A percentile compares a stretch with the other conserved stretches of the same genome.
Evolutionary conservation across 2,329 filamentous ascomycete species (phyloP).

Genomic region (Aspergillus ochraceus): DNA sequence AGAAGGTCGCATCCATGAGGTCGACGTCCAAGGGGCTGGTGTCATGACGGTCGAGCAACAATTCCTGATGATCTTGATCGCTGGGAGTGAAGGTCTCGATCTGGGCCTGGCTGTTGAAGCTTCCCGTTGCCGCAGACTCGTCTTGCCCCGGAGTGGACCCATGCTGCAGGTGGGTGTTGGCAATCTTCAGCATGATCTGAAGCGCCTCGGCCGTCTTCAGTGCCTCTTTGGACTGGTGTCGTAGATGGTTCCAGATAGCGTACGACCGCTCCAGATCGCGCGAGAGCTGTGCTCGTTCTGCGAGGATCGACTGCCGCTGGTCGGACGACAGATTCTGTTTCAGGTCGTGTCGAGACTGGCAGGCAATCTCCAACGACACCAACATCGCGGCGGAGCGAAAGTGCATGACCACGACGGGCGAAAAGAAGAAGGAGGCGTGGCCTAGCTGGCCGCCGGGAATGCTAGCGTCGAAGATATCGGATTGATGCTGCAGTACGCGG

Average conservation of each 20-base stretch:
- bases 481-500: slow-evolving; percentile 48
- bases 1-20: slow-evolving; percentile 19
- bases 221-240: slow-evolving; percentile 18
- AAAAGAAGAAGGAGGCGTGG: slow-evolving; percentile 17
- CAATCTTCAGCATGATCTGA: slow-evolving; percentile 18
- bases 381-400: slow-evolving; percentile 20
- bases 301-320: slow-evolving; percentile 12
- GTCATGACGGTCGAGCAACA: neutral
- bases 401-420: slow-evolving; percentile 11
- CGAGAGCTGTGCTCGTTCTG: slow-evolving; percentile 10
- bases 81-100: neutral
- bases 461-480: slow-evolving; percentile 48
- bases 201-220: slow-evolving; percentile 17
- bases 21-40: slow-evolving; percentile 15
- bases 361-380: slow-evolving; percentile 17
- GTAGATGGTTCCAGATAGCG: slow-evolving; percentile 16
- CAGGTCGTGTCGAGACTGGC: slow-evolving; percentile 13
- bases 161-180: slow-evolving; percentile 18
- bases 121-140: neutral
- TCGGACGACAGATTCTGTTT: slow-evolving; percentile 11
- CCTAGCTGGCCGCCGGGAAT: slow-evolving; percentile 49
- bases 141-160: slow-evolving; percentile 14
- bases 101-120: neutral
- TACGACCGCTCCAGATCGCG: slow-evolving; percentile 15
- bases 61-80: neutral